Evolutionary conservation across 148 eudicot species (phyloP).

Genomic region (Nepenthes mirabilis): DNA sequence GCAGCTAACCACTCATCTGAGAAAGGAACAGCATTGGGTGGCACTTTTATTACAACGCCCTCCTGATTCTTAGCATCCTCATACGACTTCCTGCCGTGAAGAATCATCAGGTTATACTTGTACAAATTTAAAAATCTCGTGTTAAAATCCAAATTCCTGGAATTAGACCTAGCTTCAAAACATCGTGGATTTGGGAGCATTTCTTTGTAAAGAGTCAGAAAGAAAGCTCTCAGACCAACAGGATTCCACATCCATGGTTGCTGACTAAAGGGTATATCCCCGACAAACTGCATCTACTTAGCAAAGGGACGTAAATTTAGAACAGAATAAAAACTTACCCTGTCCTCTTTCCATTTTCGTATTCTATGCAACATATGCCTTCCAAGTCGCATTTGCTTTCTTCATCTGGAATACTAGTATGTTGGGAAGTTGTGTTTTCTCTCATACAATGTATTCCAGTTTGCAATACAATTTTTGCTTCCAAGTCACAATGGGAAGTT

Average conservation of each 20-base stretch:
- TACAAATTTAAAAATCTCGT: too few relatives aligned
- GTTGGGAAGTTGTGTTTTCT: slow-evolving; percentile 4
- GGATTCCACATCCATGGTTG: background rate
- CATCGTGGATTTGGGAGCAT: too few relatives aligned
- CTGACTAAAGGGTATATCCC: background rate
- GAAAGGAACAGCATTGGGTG: slow-evolving; percentile 64
- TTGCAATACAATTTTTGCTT: background rate
- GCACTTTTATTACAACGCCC: slow-evolving; percentile 20
- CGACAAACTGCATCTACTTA: background rate
- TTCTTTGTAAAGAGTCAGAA: too few relatives aligned
- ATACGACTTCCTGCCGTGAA: slow-evolving; percentile 30
- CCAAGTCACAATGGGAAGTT: slow-evolving; percentile 6
- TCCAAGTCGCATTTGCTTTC: slow-evolving; percentile 11
- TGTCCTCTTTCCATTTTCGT: slow-evolving; percentile 6
- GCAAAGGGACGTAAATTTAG: background rate
- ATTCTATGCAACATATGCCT: slow-evolving; percentile 7
- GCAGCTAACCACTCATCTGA: slow-evolving; percentile 99
- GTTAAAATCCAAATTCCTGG: too few relatives aligned
- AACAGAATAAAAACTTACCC: slow-evolving; percentile 17
- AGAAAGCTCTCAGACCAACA: too few relatives aligned
- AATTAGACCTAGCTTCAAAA: too few relatives aligned
- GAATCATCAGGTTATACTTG: background rate
- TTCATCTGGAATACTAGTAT: slow-evolving; percentile 1
- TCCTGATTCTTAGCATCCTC: slow-evolving; percentile 18
- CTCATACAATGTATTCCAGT: too few relatives aligned